These are phyloP conservation scores for Aspergillus olivimuriae DNA, from an alignment of 495 filamentous ascomycete genomes.

Conservation along the genomic window DNA sequence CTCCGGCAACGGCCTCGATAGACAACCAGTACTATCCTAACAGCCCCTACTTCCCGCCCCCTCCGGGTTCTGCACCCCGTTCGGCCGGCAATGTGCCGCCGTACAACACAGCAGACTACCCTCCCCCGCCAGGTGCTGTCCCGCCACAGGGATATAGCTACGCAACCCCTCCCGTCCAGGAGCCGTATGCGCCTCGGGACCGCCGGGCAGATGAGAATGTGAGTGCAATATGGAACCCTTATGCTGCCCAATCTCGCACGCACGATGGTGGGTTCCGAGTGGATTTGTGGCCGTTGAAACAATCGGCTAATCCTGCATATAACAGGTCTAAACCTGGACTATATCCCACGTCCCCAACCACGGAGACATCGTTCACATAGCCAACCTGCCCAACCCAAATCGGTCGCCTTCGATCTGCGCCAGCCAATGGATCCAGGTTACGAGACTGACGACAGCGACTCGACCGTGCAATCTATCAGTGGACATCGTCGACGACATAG, in stretches of 20 bases:
- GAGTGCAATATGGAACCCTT: slow-evolving; percentile 39
- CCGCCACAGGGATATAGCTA: slow-evolving; percentile 42
- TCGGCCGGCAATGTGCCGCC: slow-evolving; percentile 20
- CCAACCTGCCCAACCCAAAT: slow-evolving; percentile 29
- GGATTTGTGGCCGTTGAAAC: background rate
- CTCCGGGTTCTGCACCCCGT: slow-evolving; percentile 32
- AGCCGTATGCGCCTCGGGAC: slow-evolving; percentile 36
- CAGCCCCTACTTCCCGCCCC: slow-evolving; percentile 37
- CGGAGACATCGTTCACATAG: slow-evolving; percentile 16
- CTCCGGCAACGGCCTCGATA: slow-evolving; percentile 18
- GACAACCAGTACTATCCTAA: slow-evolving; percentile 36
- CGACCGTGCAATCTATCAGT: slow-evolving; percentile 25
- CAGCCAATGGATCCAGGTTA: slow-evolving; percentile 25
- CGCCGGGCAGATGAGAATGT: slow-evolving; percentile 51
- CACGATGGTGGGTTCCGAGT: slow-evolving; percentile 42
- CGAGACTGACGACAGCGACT: slow-evolving; percentile 40
- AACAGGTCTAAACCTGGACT: slow-evolving; percentile 21
- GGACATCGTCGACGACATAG: slow-evolving; percentile 10
- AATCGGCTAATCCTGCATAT: background rate
- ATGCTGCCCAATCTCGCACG: slow-evolving; percentile 27
- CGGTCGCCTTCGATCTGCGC: slow-evolving; percentile 32
- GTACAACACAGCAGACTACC: slow-evolving; percentile 41
- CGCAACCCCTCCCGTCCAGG: slow-evolving; percentile 31
- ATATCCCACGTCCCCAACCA: slow-evolving; percentile 1
- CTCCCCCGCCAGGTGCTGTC: slow-evolving; percentile 36